Conservation (phyloP, 2,329 filamentous ascomycete species). For the Ophiosphaerella herpotricha region DNA sequence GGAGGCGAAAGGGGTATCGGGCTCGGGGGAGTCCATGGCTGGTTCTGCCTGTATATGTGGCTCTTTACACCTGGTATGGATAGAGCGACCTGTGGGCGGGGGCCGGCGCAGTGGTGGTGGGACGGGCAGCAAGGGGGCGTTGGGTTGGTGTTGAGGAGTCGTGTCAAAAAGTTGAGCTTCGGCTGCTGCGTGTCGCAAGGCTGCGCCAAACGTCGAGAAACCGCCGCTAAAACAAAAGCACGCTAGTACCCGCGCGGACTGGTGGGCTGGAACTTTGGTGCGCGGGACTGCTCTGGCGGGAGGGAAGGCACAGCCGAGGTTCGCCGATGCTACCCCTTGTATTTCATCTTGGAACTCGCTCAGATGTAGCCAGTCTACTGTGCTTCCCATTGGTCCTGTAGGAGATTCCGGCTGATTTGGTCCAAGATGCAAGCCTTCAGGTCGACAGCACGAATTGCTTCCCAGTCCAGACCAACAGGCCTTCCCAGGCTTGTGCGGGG, state of each 20-base stretch:
- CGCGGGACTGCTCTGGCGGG: constrained; percentile 10
- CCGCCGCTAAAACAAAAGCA: constrained; percentile 7
- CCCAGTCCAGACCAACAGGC: constrained; percentile 61
- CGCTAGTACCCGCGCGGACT: constrained; percentile 9
- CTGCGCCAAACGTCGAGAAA: constrained; percentile 12
- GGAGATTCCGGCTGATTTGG: constrained; percentile 10
- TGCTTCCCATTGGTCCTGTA: constrained; percentile 2
- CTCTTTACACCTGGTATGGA: background rate
- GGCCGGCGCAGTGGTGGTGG: background rate
- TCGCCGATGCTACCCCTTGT: constrained; percentile 30
- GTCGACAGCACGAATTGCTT: constrained; percentile 64
- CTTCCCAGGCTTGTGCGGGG: constrained; percentile 61
- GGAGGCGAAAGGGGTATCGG: constrained; percentile 90
- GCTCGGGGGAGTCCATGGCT: constrained; percentile 81
- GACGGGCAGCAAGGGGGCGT: constrained; percentile 9
- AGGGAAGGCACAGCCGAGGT: constrained; percentile 27
- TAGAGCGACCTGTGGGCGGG: background rate
- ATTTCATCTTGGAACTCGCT: background rate
- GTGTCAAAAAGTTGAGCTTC: constrained; percentile 30
- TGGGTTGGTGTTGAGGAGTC: constrained; percentile 30
- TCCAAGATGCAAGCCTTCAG: constrained; percentile 56
- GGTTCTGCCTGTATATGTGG: background rate
- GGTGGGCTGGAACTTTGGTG: background rate
- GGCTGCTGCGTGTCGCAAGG: constrained; percentile 27
- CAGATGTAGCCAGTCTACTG: constrained; percentile 3